Conservation (phyloP, 768 basidiomycete species). For the Lactarius quietus region DNA sequence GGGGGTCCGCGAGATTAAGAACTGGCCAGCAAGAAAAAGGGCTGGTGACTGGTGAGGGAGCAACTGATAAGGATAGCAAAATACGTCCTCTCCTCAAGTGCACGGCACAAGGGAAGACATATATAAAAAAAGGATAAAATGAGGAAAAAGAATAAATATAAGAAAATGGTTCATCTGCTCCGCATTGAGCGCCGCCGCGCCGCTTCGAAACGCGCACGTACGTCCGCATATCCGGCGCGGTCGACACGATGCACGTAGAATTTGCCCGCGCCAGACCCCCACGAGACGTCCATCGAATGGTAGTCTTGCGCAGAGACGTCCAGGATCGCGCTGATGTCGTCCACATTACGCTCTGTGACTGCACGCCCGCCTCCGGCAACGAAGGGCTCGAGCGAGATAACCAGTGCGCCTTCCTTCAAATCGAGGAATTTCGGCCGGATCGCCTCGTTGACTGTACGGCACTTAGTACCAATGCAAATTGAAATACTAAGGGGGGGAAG, state of each 20-base stretch:
- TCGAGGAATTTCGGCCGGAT: slow-evolving; percentile 89
- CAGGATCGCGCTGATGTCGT: slow-evolving; percentile 81
- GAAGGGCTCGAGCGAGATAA: slow-evolving; percentile 86
- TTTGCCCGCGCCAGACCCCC: slow-evolving; percentile 66
- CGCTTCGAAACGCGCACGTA: slow-evolving; percentile 25
- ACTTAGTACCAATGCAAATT: slow-evolving; percentile 7
- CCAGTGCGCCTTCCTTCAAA: slow-evolving; percentile 86
- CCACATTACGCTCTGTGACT: slow-evolving; percentile 79
- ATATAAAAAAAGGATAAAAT: background rate
- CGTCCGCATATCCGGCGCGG: slow-evolving; percentile 52
- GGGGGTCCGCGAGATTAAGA: background rate
- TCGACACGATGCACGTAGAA: slow-evolving; percentile 80
- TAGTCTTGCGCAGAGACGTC: slow-evolving; percentile 42
- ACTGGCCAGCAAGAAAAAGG: background rate
- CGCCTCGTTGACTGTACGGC: slow-evolving; percentile 71
- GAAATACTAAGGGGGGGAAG: slow-evolving; percentile 1
- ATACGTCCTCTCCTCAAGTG: background rate
- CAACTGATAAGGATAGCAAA: background rate
- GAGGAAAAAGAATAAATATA: background rate
- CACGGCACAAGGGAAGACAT: background rate
- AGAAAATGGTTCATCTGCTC: slow-evolving; percentile 9
- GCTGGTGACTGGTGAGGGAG: background rate
- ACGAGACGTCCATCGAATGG: slow-evolving; percentile 55
- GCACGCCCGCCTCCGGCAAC: slow-evolving; percentile 63
- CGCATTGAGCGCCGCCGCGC: slow-evolving; percentile 21